Evolutionary conservation across 2,329 filamentous ascomycete species (phyloP).

Genomic region (Cylindrodendrum hubeiense): DNA sequence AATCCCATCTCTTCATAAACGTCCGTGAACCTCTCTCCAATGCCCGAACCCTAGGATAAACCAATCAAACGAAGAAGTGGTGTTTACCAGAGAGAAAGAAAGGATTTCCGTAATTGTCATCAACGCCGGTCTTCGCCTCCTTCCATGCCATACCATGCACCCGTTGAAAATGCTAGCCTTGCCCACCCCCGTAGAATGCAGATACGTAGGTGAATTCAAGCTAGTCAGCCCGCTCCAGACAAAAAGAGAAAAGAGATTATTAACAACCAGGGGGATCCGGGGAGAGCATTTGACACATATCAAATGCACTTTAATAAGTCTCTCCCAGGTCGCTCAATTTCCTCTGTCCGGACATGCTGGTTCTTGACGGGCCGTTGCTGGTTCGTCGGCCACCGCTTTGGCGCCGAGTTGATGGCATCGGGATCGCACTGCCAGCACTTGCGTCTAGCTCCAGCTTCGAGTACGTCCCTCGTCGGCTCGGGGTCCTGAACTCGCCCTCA

Average conservation of each 20-base stretch:
- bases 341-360: slow-evolving; percentile 50
- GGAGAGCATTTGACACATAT: slow-evolving; percentile 13
- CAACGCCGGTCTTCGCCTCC: slow-evolving; percentile 44
- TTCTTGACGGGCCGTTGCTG: slow-evolving; percentile 53
- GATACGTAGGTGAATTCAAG: slow-evolving; percentile 34
- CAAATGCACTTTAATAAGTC: slow-evolving; percentile 58
- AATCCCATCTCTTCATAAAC: slow-evolving; percentile 48
- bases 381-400: slow-evolving; percentile 59
- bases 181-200: slow-evolving; percentile 38
- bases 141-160: slow-evolving; percentile 38
- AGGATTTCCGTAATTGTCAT: slow-evolving; percentile 46
- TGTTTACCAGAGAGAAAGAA: slow-evolving; percentile 41
- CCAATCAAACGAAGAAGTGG: slow-evolving; percentile 41
- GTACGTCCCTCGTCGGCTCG: slow-evolving; percentile 67
- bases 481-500: slow-evolving; percentile 59
- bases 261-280: slow-evolving; percentile 29
- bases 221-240: slow-evolving; percentile 39
- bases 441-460: slow-evolving; percentile 61
- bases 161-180: slow-evolving; percentile 44
- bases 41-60: slow-evolving; percentile 41
- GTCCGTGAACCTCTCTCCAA: slow-evolving; percentile 41
- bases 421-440: slow-evolving; percentile 58
- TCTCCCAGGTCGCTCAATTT: slow-evolving; percentile 65
- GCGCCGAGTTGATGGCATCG: slow-evolving; percentile 58
- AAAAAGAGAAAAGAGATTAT: slow-evolving; percentile 34